Base-by-base conservation (phyloP, 371 early-diverging fungal species). In the Mortierella sp. region DNA sequence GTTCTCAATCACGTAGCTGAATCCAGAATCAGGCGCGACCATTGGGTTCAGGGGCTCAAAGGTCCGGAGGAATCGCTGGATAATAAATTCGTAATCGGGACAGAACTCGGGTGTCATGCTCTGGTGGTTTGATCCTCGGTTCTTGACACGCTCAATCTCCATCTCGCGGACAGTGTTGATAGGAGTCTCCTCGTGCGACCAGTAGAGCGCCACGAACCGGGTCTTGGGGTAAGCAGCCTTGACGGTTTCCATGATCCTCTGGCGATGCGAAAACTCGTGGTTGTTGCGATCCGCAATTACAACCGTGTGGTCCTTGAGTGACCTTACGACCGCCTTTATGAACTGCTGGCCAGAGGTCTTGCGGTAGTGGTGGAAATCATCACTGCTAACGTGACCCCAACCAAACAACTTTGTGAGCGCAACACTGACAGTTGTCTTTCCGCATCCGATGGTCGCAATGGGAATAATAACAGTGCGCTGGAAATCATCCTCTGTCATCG, bases 41-140 rank as follows among this genome's bases (percentile, higher is more conserved):
- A 88, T 79, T 6, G 88, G 82, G 75, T 95, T 90, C 0, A 95
- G 50, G 8, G 93, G 90, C 34, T 90, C 80, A 69, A 94, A 91
- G 0, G 82, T 64, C 44, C 73, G 61, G 21, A 92, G 77, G 83
- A 96, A 95, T 34, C 31, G 69, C 24, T 85, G 74, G 64, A 95
- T 90, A 21, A 96, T 83, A 8, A 28, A n/a, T 28, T 85, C 82
- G 75, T 88, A 94, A 0, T 91, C 90, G 0, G 88, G 89, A 5
- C 91, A 89, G 34, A 89, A 87, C 37, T 76, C 73, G 0, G 97
- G 95, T 0, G 94, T 95, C 57, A 96, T 77, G 24, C 88, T 88
- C 86, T 95, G 96, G 75, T 96, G 97, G 73, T 93, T 90, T 50
- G 94, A 92, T 9, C 96, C 97, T 61, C 96, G 92, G 64, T 44